These are phyloP conservation scores for Ophiostoma ulmi DNA, from an alignment of 2,329 filamentous ascomycete species.

Conservation along the genomic window DNA sequence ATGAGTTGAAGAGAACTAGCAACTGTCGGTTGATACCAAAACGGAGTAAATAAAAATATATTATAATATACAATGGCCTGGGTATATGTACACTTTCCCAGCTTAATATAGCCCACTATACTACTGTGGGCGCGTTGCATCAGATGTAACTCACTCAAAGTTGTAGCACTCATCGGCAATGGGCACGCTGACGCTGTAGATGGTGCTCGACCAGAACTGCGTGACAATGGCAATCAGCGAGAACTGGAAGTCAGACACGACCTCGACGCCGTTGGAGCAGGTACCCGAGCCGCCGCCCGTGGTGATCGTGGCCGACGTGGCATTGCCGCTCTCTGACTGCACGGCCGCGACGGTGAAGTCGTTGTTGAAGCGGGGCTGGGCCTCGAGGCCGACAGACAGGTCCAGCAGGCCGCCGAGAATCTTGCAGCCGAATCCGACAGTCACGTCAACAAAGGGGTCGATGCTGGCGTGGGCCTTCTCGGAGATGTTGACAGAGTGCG, in stretches of 20 bases:
- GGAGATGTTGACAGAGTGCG: constrained; percentile 25
- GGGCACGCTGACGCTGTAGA: constrained; percentile 31
- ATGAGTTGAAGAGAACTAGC: neutral
- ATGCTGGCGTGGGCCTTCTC: constrained; percentile 29
- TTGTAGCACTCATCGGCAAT: constrained; percentile 32
- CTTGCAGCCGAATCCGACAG: constrained; percentile 29
- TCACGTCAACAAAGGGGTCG: constrained; percentile 30
- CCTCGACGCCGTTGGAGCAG: constrained; percentile 30
- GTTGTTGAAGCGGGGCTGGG: constrained; percentile 31
- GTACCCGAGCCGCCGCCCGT: constrained; percentile 18
- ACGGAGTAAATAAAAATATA: neutral
- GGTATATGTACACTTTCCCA: neutral
- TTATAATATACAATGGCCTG: neutral
- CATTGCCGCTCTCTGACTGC: constrained; percentile 22
- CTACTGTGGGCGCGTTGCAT: neutral
- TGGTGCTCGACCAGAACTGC: constrained; percentile 30
- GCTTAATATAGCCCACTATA: neutral
- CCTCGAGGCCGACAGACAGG: constrained; percentile 31
- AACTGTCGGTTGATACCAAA: neutral
- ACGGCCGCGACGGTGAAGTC: constrained; percentile 28
- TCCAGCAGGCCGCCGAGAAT: constrained; percentile 31
- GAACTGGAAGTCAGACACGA: constrained; percentile 31
- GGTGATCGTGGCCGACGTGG: constrained; percentile 17
- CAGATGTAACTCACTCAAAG: neutral
- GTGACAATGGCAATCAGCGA: constrained; percentile 30